phyloP scores from a whole-genome alignment of 768 basidiomycete genomes.

The Chalciporus piperatus region DNA sequence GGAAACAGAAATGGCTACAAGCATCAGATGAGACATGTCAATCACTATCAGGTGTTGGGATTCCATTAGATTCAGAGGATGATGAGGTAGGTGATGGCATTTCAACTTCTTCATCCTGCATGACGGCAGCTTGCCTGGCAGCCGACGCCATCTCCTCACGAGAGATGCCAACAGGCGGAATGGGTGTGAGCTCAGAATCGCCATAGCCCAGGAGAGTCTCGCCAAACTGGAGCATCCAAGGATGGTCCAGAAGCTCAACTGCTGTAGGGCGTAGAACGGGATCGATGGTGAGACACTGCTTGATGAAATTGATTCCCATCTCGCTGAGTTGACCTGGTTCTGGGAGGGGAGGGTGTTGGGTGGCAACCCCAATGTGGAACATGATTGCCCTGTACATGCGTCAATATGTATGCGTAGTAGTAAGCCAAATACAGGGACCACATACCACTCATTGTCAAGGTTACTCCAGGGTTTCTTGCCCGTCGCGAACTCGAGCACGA shows the following conservation, averaged over 20 bases:
- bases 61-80: conserved; percentile 39
- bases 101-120: conserved; percentile 62
- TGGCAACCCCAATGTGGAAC: conserved; percentile 98
- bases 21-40: conserved; percentile 3
- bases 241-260: conserved; percentile 77
- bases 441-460: conserved; percentile 97
- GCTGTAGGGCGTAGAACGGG: conserved; percentile 82
- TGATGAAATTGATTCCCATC: conserved; percentile 90
- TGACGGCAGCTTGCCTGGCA: conserved; percentile 53
- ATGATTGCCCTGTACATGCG: conserved; percentile 83
- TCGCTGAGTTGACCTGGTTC: conserved; percentile 87
- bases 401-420: conserved; percentile 2
- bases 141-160: conserved; percentile 47
- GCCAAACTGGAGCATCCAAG: conserved; percentile 86
- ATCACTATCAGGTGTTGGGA: conserved; percentile 28
- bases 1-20: background rate
- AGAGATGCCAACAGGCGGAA: conserved; percentile 44
- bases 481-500: conserved; percentile 95
- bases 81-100: conserved; percentile 48
- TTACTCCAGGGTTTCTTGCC: conserved; percentile 99
- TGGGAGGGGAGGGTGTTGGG: conserved; percentile 93
- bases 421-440: background rate
- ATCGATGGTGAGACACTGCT: conserved; percentile 86
- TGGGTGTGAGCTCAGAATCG: conserved; percentile 54
- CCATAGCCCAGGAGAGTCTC: conserved; percentile 69